Evolutionary conservation across 2,329 filamentous ascomycete genomes (phyloP).

Genomic region (Alternaria brassicae): DNA sequence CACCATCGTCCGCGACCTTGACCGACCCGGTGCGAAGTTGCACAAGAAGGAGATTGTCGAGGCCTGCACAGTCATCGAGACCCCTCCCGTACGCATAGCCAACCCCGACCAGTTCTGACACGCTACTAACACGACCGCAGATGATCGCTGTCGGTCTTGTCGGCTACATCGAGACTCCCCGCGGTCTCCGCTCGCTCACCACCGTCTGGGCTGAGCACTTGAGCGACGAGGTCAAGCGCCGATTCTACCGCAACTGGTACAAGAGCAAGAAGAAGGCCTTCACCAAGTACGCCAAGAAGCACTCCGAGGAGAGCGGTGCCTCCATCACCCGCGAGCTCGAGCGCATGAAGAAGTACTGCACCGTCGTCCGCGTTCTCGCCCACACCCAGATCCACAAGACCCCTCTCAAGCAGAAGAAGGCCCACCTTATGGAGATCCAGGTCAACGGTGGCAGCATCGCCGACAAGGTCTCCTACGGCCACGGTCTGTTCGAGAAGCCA

Average conservation of each 20-base stretch:
- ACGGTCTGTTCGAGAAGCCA: slow-evolving; percentile 98
- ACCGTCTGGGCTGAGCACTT: slow-evolving; percentile 99
- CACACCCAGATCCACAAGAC: slow-evolving; percentile 99
- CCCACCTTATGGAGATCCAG: slow-evolving; percentile 99
- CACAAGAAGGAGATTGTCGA: slow-evolving; percentile 75
- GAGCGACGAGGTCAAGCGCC: slow-evolving; percentile 97
- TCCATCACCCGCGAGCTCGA: slow-evolving; percentile 97
- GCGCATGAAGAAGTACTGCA: slow-evolving; percentile 99
- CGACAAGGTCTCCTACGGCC: slow-evolving; percentile 96
- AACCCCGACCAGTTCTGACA: slow-evolving; percentile 61
- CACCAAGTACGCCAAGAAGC: slow-evolving; percentile 99
- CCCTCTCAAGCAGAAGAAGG: slow-evolving; percentile 99
- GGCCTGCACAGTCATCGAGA: slow-evolving; percentile 53
- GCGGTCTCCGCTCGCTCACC: slow-evolving; percentile 97
- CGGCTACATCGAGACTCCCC: slow-evolving; percentile 99
- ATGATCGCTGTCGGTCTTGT: slow-evolving; percentile 99
- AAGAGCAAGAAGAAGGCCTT: slow-evolving; percentile 99
- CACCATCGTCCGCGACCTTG: slow-evolving; percentile 98
- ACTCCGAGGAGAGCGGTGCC: slow-evolving; percentile 89
- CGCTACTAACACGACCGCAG: slow-evolving; percentile 61
- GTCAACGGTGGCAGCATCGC: slow-evolving; percentile 95
- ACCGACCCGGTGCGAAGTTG: slow-evolving; percentile 98
- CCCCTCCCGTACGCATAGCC: slow-evolving; percentile 70
- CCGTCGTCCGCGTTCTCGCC: slow-evolving; percentile 97
- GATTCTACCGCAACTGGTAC: slow-evolving; percentile 99